Conservation (phyloP, 441 rosid genomes). For the Eutrema salsugineum region DNA sequence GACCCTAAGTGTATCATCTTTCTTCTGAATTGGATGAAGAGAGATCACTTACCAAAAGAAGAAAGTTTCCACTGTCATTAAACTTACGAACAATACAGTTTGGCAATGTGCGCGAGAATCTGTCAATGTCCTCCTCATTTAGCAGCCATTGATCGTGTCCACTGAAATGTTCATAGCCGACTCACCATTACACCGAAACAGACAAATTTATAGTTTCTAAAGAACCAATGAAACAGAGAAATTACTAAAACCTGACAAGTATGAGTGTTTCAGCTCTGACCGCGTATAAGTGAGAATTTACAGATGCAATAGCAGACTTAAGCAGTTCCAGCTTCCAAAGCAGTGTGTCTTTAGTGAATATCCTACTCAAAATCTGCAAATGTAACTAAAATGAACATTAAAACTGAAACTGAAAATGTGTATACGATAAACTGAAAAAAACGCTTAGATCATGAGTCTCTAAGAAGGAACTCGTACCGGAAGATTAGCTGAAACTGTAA, state of each 20-base stretch:
- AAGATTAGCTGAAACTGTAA: conserved; percentile 39
- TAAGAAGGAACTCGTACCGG: conserved; percentile 32
- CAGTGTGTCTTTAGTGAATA: conserved; percentile 33
- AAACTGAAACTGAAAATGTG: not conserved
- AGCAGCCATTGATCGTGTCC: conserved; percentile 49
- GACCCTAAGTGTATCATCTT: not conserved
- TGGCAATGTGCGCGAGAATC: conserved; percentile 28
- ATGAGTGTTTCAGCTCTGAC: conserved; percentile 28
- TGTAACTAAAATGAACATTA: not conserved
- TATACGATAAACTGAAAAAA: not conserved
- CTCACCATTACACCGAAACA: not conserved
- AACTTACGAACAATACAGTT: conserved; percentile 40
- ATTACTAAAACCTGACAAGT: conserved; percentile 16
- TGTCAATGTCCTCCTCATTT: conserved; percentile 37
- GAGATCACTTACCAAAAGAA: conserved; percentile 41
- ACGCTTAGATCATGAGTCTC: not conserved
- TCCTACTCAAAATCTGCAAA: conserved; percentile 48
- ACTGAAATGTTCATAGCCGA: conserved; percentile 28
- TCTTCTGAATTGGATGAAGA: not conserved
- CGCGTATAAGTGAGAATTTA: not conserved
- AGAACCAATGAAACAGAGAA: not conserved
- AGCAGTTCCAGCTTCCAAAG: conserved; percentile 28
- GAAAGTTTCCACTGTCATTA: conserved; percentile 45
- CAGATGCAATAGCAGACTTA: conserved; percentile 22
- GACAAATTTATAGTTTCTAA: too few species aligned